Evolutionary conservation across 2,329 filamentous ascomycete genomes (phyloP), one percentile per base, ranked within the genome.

Genomic region (Chaetoscypha palmicola): DNA sequence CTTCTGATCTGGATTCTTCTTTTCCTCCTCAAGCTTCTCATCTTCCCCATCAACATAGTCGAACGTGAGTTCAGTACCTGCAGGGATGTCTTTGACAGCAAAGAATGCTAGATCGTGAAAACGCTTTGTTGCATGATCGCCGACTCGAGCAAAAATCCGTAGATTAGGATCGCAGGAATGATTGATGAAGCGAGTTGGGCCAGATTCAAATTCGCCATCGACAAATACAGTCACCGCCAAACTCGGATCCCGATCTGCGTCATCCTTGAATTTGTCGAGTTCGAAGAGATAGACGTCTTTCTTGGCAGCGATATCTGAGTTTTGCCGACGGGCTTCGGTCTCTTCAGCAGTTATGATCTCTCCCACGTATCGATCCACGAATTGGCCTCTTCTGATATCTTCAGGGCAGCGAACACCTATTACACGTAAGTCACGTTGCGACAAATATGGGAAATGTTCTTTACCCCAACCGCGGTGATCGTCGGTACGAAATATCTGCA

Each of bases 231-330:
- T 66, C 0, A 71, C 73, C 3, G 70, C 68, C 0, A 83, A 68
- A 1, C 8, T 71, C 65, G 1, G 74, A 78, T 4, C 45, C 7
- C 40, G 45, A 33, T 70, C 54, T 0, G 70, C 65, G 43, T 83
- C 74, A 1, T 70, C 40, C 21, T 47, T 76, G 59, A 90, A 91
- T 59, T 92, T 92, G 68, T 94, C 87, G 1, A 94, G 76, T 1
- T 75, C 79, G 62, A 91, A 92, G 1, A 92, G 72, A 54, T 92
- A 92, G 0, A 84, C 79, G 17, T 85, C 80, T 55, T 90, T 90
- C n/a, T 72, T 71, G 46, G 76, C 70, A 0, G 73, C 73, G 2
- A 75, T 64, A 22, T 69, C 67, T 2, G 78, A 74, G 0, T 68
- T 64, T 1, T 68, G 66, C 5, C 86, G 81, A 2, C 87, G 79